These are phyloP conservation scores for Penicillium antarcticum DNA, from an alignment of 495 filamentous ascomycete genomes.

Conservation along the genomic window DNA sequence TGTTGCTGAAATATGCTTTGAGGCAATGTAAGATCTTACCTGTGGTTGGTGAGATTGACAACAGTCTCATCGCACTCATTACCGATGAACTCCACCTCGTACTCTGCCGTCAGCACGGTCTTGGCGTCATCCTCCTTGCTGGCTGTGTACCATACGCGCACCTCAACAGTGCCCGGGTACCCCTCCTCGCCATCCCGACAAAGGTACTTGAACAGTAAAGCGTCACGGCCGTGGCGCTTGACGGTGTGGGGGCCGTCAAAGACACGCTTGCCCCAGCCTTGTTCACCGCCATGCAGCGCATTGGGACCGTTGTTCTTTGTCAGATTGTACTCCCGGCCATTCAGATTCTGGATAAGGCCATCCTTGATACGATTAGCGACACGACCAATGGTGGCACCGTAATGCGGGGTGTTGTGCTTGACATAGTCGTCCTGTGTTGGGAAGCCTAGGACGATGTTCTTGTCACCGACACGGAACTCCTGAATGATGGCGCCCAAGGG, in stretches of 20 bases:
- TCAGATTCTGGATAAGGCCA: conserved; percentile 68
- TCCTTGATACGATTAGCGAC: conserved; percentile 81
- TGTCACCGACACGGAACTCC: conserved; percentile 67
- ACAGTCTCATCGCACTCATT: conserved; percentile 79
- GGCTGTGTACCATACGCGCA: conserved; percentile 73
- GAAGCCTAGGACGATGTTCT: conserved; percentile 88
- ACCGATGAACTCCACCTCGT: conserved; percentile 78
- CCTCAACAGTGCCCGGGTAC: conserved; percentile 80
- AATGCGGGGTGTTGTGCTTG: conserved; percentile 70
- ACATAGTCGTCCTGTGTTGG: conserved; percentile 68
- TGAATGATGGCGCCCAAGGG: conserved; percentile 87
- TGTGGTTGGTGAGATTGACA: conserved; percentile 92
- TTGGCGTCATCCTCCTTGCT: conserved; percentile 59
- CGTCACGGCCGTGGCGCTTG: conserved; percentile 65
- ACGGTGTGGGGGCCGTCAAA: conserved; percentile 74
- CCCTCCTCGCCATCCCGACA: conserved; percentile 79
- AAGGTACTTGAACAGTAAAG: conserved; percentile 68
- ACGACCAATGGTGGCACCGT: conserved; percentile 91
- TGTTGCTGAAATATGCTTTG: not conserved
- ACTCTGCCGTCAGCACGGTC: conserved; percentile 76
- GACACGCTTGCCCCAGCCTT: conserved; percentile 80
- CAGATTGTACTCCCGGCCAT: conserved; percentile 66
- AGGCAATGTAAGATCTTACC: conserved; percentile 45
- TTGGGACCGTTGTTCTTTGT: conserved; percentile 74
- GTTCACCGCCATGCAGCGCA: conserved; percentile 73